Evolutionary conservation across 768 basidiomycete genomes (phyloP), one percentile per base, ranked within the genome.

Genomic region (Mrakia gelida): DNA sequence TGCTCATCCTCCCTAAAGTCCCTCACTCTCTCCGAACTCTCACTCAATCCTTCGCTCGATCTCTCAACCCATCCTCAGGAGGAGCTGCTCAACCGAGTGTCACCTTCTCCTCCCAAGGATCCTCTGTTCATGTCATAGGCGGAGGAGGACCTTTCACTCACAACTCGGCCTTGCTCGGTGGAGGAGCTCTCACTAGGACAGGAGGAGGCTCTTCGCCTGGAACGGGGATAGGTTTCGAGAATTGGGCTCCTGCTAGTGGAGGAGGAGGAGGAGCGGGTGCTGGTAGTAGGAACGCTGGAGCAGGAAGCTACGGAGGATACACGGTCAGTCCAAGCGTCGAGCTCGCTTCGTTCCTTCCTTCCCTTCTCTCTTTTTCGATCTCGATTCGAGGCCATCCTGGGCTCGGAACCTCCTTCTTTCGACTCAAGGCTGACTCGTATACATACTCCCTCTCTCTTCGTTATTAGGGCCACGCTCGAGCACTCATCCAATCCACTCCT

Each of bases 1-100:
- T 78, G 77, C 63, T 78, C 77, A 71, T 78, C 73, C 77, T 78
- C 18, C 77, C 77, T n/a, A 78, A 78, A 54, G 77, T 78, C 34
- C 76, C 76, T 23, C 73, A 78, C 68, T 72, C 72, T n/a, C 73
- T 78, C 26, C 77, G 77, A 13, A 70, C 77, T 28, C 77, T 78
- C 72, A 77, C 76, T 21, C 73, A 73, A 34, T 78, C 77, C 18
- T 65, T 78, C 52, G 72, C 71, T 34, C 72, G 77, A 23, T 52
- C 73, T 49, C 63, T 78, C 67, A 78, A 78, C 54, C 77, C 77
- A 26, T 62, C 77, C 15, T 68, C 72, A 11, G 45, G 73, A 41
- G 34, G 43, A 7, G 61, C 62, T 52, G 76, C 71, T 52, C 71
- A 67, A 16, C 77, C 72, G 30, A 75, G 72, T 63, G 73, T 78